Evolutionary conservation across 2,329 filamentous ascomycete genomes (phyloP).

Genomic region (Microdochium trichocladiopsis): DNA sequence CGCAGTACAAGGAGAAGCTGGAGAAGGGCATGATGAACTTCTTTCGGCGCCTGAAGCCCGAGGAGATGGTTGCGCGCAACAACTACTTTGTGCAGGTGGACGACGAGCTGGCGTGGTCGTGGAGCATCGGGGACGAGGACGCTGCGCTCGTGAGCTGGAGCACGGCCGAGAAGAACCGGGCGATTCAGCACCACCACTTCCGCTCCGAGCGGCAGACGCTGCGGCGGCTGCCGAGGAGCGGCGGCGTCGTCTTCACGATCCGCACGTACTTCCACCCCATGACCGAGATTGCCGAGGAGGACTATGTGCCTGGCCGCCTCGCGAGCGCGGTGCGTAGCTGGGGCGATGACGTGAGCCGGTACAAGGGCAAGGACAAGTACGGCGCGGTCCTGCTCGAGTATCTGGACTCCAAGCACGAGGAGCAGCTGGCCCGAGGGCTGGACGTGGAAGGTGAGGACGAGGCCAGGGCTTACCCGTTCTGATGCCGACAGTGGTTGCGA

Average conservation of each 20-base stretch:
- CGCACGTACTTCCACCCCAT: slow-evolving; percentile 73
- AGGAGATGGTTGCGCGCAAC: slow-evolving; percentile 58
- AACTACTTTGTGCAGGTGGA: slow-evolving; percentile 91
- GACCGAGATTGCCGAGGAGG: slow-evolving; percentile 59
- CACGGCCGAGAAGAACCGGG: slow-evolving; percentile 67
- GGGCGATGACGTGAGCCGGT: slow-evolving; percentile 68
- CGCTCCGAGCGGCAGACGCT: slow-evolving; percentile 69
- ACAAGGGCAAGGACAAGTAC: slow-evolving; percentile 75
- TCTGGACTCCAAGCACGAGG: slow-evolving; percentile 65
- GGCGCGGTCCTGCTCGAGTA: slow-evolving; percentile 68
- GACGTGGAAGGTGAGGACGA: slow-evolving; percentile 34
- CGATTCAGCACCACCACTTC: slow-evolving; percentile 69
- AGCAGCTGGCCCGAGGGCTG: slow-evolving; percentile 63
- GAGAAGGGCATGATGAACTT: slow-evolving; percentile 41
- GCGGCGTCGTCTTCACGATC: slow-evolving; percentile 66
- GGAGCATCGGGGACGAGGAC: slow-evolving; percentile 71
- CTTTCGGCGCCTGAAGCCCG: slow-evolving; percentile 64
- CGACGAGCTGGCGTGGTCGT: slow-evolving; percentile 67
- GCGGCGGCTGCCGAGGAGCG: slow-evolving; percentile 50
- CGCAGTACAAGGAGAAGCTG: slow-evolving; percentile 23
- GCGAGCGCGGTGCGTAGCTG: slow-evolving; percentile 76
- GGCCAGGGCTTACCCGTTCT: slow-evolving; percentile 19
- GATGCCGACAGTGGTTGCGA: background rate
- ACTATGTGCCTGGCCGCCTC: slow-evolving; percentile 70
- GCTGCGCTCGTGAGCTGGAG: slow-evolving; percentile 58